Conservation (phyloP, 179 eudicot genomes). For the Drosera spatulata region DNA sequence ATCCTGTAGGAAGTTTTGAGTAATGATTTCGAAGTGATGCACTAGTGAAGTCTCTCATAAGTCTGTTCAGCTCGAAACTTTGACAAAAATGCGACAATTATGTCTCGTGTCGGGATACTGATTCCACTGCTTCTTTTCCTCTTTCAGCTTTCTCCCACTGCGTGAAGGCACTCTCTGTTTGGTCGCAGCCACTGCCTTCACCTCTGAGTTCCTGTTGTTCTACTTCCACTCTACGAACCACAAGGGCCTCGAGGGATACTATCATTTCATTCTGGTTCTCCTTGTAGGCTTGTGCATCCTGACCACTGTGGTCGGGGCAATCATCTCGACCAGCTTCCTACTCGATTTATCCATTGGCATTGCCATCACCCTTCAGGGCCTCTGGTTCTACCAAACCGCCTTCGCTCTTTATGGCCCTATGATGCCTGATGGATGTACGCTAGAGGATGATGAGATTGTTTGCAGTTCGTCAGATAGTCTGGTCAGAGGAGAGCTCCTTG, state of each 20-base stretch:
- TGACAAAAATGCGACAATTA: no score
- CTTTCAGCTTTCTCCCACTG: conserved; percentile 64
- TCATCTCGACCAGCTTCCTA: conserved; percentile 68
- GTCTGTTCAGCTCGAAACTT: no score
- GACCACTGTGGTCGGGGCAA: conserved; percentile 50
- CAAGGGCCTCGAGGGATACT: conserved; percentile 88
- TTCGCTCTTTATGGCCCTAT: conserved; percentile 90
- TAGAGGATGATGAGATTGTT: conserved; percentile 33
- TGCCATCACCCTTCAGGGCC: conserved; percentile 80
- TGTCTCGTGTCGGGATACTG: no score
- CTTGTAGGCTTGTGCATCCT: conserved; percentile 64
- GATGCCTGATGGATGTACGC: conserved; percentile 80
- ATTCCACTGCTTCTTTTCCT: no score
- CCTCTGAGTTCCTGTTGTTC: conserved; percentile 75
- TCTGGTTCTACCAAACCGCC: conserved; percentile 96
- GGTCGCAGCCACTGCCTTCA: conserved; percentile 75
- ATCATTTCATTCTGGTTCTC: conserved; percentile 75
- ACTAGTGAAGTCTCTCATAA: no score
- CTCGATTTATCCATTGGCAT: conserved; percentile 60
- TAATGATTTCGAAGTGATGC: no score
- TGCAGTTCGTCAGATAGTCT: conserved; percentile 39
- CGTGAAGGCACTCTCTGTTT: conserved; percentile 68
- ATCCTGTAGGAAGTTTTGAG: no score
- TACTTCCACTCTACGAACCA: conserved; percentile 87
- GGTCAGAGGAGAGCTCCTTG: conserved; percentile 72